These are phyloP conservation scores for Durusdinium trenchii DNA, from an alignment of 73 alveolate species.

Conservation along the genomic window DNA sequence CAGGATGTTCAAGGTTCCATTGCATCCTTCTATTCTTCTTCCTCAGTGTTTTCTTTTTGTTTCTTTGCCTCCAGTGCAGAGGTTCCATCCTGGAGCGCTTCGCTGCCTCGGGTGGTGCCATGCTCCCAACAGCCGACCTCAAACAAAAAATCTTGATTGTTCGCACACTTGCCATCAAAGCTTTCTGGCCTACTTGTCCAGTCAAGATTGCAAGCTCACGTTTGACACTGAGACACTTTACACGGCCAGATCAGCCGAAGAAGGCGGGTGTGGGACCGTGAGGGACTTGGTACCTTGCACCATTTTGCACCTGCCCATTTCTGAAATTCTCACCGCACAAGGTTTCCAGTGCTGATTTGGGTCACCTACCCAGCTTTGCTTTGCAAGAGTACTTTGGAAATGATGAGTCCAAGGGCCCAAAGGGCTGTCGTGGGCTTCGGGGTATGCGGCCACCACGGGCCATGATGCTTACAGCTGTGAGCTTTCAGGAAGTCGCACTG, in stretches of 20 bases:
- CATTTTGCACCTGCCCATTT: neutral
- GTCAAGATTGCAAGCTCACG: no score
- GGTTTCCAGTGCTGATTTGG: constrained; percentile 93
- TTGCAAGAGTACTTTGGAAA: neutral
- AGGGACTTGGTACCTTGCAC: neutral
- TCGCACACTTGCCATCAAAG: no score
- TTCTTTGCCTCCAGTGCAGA: no score
- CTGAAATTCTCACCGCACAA: neutral
- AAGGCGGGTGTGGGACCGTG: constrained; percentile 44
- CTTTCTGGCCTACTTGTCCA: no score
- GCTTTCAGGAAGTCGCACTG: constrained; percentile 56
- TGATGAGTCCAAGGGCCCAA: neutral
- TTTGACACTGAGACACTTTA: constrained; percentile 33
- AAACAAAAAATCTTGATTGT: no score
- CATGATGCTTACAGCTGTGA: neutral
- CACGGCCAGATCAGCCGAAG: constrained; percentile 77
- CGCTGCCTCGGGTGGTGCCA: neutral
- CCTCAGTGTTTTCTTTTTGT: no score
- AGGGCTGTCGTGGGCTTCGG: neutral
- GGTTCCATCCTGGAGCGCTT: neutral
- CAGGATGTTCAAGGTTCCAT: no score
- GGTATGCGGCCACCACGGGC: neutral
- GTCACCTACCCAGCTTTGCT: neutral
- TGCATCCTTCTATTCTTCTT: no score
- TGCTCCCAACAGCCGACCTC: no score